Percentiles rank a stretch among this genome's conserved stretches.
phyloP scores from a whole-genome alignment of 140 eudicot species.

The Oenanthe javanica region DNA sequence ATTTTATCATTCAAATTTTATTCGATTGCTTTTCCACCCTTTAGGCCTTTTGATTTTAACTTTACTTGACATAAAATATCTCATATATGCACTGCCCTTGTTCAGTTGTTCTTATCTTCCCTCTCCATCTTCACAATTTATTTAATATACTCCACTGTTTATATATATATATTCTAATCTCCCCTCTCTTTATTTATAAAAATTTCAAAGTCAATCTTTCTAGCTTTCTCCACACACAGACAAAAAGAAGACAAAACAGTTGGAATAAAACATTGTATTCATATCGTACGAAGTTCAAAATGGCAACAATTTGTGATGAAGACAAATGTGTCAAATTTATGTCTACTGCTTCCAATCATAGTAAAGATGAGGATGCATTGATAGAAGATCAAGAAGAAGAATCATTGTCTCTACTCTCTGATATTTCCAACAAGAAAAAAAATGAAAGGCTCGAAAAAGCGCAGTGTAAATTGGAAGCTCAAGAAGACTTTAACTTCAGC shows the following conservation, averaged over 20 bases:
- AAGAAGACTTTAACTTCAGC: slow-evolving; percentile 55
- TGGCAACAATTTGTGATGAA: neutral
- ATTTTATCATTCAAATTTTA: neutral
- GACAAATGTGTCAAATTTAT: neutral
- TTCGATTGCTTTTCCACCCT: neutral
- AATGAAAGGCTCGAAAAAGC: slow-evolving; percentile 6
- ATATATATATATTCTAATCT: neutral
- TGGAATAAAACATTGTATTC: neutral
- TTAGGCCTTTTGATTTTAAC: neutral
- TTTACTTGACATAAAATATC: neutral
- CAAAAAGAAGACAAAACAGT: slow-evolving; percentile 8
- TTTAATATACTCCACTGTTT: neutral
- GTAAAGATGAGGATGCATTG: neutral
- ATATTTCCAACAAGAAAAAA: slow-evolving; percentile 43
- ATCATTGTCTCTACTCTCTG: slow-evolving; percentile 49
- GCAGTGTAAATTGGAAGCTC: neutral
- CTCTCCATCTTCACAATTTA: neutral
- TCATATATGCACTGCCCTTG: neutral
- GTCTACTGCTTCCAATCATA: neutral
- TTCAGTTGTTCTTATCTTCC: too few relatives aligned
- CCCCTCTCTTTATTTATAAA: neutral
- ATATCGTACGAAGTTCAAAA: neutral
- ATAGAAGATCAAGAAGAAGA: slow-evolving; percentile 42
- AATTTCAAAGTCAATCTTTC: neutral
- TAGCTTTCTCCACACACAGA: neutral